Evolutionary conservation across 2,329 filamentous ascomycete species (phyloP).

Genomic region (Venturia carpophila): DNA sequence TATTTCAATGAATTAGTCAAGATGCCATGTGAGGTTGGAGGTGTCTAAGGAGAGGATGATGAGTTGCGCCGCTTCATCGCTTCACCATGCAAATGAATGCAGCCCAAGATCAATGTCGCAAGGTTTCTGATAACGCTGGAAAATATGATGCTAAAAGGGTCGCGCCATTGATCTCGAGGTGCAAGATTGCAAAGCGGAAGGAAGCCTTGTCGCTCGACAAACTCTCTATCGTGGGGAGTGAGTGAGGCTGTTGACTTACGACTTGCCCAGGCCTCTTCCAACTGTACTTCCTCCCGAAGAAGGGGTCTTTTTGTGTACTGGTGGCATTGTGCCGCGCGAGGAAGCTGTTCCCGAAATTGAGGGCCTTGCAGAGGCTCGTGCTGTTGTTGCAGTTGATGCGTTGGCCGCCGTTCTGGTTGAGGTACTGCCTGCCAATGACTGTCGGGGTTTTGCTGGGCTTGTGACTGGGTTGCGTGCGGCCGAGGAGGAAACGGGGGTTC

Average conservation of each 20-base stretch:
- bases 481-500: background rate
- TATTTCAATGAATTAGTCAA: background rate
- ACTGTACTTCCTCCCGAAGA: background rate
- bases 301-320: background rate
- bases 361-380: background rate
- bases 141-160: background rate
- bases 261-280: background rate
- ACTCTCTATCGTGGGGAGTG: background rate
- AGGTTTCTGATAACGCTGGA: background rate
- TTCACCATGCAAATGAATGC: background rate
- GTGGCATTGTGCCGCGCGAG: conserved; percentile 2
- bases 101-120: background rate
- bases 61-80: background rate
- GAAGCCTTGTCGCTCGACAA: background rate
- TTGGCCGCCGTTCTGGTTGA: background rate
- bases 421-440: conserved; percentile 10
- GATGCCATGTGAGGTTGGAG: background rate
- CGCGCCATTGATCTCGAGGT: background rate
- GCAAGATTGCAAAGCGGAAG: background rate
- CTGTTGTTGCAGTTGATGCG: background rate
- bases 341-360: conserved; percentile 5
- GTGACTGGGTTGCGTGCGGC: conserved; percentile 10
- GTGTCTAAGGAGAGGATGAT: background rate
- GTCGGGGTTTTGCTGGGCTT: conserved; percentile 12
- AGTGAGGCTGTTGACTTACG: conserved; percentile 4